Base-by-base conservation (phyloP, 805 yeast genomes). In the Kazachstania psychrophila region DNA sequence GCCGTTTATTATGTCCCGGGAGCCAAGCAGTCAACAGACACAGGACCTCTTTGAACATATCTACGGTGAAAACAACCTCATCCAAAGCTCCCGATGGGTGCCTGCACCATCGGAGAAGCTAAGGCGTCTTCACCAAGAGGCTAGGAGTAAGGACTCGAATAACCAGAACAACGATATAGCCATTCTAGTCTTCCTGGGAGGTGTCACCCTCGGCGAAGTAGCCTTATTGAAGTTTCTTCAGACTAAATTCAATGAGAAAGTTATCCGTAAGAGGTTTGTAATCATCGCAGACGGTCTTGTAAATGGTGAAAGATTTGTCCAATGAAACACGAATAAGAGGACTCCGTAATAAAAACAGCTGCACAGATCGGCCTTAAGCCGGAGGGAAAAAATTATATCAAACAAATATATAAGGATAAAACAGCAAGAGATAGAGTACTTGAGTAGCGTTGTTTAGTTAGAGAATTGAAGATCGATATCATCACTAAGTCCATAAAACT, bases 201-300 rank as follows among this genome's bases (percentile, higher is more conserved):
- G 98, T 0, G 63, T 88, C 6, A 85, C 96, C 0, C 69, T 83
- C 52, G 76, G 92, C 7, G 98, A 89, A 57, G 65, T 88, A 13
- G 74, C 89, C 3, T 77, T 87, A 3, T 60, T 89, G 32, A 65
- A 78, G 48, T 70, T 66, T 37, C 65, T 84, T n/a, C 75, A 82
- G 39, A 60, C 63, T 32, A 65, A 64, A 17, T 42, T 64, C 24
- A 54, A 61, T 7, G 46, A 49, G 19, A 61, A 60, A 36, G 62
- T 58, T 26, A 47, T 58, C 12, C 41, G 53, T 35, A 68, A 61
- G 48, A 56, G 65, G 24, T 54, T 75, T 28, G 46, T 73, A 6
- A 58, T 75, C 2, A 52, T 72, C 2, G 61, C 75, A 2, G 77
- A 75, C 33, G 70, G 70, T 0, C 51, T 72, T 4, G 59, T 67